These are phyloP conservation scores for Cyanodermella asteris DNA, from an alignment of 2,329 filamentous ascomycete species.

Conservation along the genomic window DNA sequence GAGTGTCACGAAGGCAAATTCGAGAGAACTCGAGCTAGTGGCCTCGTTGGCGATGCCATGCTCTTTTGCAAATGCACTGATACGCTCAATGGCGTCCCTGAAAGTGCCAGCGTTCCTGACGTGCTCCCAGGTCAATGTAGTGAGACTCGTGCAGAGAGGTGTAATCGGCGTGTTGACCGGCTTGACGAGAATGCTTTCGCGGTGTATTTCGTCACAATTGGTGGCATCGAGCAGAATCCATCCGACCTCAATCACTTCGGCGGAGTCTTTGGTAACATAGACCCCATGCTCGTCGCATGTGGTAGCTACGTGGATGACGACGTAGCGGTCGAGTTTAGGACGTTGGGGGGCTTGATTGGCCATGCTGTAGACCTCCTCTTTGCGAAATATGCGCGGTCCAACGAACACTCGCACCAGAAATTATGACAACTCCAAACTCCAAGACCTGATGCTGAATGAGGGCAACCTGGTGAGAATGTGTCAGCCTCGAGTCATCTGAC, in stretches of 20 bases:
- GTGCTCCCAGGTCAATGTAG: conserved; percentile 96
- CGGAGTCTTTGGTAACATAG: conserved; percentile 97
- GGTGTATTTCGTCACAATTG: conserved; percentile 81
- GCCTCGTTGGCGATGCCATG: conserved; percentile 74
- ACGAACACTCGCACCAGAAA: too few species aligned
- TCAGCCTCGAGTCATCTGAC: too few species aligned
- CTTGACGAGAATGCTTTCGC: conserved; percentile 91
- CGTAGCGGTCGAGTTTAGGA: conserved; percentile 77
- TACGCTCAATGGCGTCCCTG: conserved; percentile 85
- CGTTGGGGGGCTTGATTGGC: conserved; percentile 28
- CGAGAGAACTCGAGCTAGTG: too few species aligned
- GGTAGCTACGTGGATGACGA: conserved; percentile 94
- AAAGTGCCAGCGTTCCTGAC: conserved; percentile 94
- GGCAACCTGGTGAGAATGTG: too few species aligned
- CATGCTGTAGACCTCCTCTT: conserved; percentile 11
- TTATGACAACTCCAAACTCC: too few species aligned
- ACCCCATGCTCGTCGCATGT: conserved; percentile 98
- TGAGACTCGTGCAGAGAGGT: conserved; percentile 91
- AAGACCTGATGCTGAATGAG: too few species aligned
- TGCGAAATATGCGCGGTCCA: too few species aligned
- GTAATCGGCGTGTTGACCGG: conserved; percentile 98
- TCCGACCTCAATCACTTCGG: conserved; percentile 95
- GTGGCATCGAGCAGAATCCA: conserved; percentile 93
- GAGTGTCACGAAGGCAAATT: conserved; percentile 95
- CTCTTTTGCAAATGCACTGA: conserved; percentile 83